phyloP scores from a whole-genome alignment of 345 rosid genomes.

The Lepidium sativum region DNA sequence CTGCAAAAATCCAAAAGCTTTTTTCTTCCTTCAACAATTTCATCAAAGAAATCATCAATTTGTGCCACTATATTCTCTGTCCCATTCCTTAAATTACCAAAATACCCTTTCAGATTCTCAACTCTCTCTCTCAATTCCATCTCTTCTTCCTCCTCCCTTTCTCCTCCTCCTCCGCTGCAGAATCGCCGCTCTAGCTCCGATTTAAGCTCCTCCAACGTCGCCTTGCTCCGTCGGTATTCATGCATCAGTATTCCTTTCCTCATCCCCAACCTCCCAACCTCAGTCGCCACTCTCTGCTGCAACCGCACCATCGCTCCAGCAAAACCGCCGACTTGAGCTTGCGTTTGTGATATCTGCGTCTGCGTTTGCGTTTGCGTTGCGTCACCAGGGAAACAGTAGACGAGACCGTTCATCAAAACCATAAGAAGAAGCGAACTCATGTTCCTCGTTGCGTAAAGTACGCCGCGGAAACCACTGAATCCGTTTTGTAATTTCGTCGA shows the following conservation, averaged over 20 bases:
- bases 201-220: constrained; percentile 59
- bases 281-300: constrained; percentile 50
- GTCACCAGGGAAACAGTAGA: constrained; percentile 41
- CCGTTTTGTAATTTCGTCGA: constrained; percentile 40
- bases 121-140: constrained; percentile 40
- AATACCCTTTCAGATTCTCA: constrained; percentile 44
- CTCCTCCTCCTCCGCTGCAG: constrained; percentile 22
- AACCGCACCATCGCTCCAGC: constrained; percentile 46
- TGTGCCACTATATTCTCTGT: constrained; percentile 56
- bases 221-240: constrained; percentile 51
- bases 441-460: constrained; percentile 63
- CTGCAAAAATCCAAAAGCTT: constrained; percentile 72
- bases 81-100: constrained; percentile 60
- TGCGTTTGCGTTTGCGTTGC: constrained; percentile 12
- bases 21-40: constrained; percentile 81
- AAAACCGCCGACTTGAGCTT: constrained; percentile 32
- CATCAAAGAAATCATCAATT: constrained; percentile 88
- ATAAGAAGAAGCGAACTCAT: constrained; percentile 54
- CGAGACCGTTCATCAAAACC: constrained; percentile 53
- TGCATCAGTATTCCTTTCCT: constrained; percentile 45
- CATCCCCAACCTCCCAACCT: constrained; percentile 38
- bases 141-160: constrained; percentile 24
- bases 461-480: constrained; percentile 76
- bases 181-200: constrained; percentile 39
- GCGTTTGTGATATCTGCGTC: constrained; percentile 12